A percentile compares a stretch with the other conserved stretches of the same genome.
phyloP scores from a whole-genome alignment of 345 rosid species.

The Alliaria petiolata region DNA sequence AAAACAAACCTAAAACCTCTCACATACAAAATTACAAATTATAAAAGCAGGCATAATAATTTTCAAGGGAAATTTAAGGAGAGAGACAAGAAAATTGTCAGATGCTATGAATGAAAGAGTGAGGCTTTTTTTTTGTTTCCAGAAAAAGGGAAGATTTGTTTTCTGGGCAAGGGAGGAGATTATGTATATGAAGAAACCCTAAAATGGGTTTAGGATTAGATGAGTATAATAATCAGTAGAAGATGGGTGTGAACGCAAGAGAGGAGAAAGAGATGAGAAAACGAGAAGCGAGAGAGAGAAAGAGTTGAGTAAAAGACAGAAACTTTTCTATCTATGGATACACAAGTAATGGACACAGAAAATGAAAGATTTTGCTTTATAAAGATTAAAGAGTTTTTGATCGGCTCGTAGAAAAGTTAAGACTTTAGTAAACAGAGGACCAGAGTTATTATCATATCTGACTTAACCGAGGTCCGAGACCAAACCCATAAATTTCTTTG shows the following conservation, averaged over 20 bases:
- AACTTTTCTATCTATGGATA: conserved; percentile 2
- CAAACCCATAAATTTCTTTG: background rate
- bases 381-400: background rate
- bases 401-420: background rate
- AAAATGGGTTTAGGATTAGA: background rate
- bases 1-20: background rate
- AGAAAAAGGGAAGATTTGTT: background rate
- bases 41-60: background rate
- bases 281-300: background rate
- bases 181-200: background rate
- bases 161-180: background rate
- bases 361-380: background rate
- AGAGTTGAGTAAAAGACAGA: background rate
- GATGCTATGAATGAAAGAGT: conserved; percentile 14
- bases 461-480: conserved; percentile 10
- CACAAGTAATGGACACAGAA: background rate
- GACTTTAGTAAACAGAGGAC: conserved; percentile 1
- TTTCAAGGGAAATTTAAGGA: background rate
- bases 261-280: background rate
- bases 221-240: conserved; percentile 3
- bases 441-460: background rate
- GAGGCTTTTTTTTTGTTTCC: background rate
- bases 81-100: conserved; percentile 11
- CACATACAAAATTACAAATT: conserved; percentile 2
- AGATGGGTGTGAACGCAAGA: conserved; percentile 21